Evolutionary conservation across 495 filamentous ascomycete genomes (phyloP).

Genomic region (Penicillium crystallinum): DNA sequence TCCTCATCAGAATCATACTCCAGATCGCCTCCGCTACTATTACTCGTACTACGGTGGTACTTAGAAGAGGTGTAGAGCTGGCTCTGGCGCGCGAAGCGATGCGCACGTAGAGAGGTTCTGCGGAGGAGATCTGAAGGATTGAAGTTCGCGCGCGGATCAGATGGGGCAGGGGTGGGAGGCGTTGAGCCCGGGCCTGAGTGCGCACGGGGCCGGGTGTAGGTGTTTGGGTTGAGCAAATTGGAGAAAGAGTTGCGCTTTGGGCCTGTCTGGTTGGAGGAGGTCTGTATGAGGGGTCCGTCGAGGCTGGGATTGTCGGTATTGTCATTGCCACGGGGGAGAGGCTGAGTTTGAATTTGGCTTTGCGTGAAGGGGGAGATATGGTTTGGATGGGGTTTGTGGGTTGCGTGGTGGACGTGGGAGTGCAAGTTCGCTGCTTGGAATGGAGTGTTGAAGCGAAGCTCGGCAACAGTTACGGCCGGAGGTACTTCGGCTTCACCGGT

Average conservation of each 20-base stretch:
- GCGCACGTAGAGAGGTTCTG: slow-evolving; percentile 15
- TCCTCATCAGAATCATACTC: slow-evolving; percentile 27
- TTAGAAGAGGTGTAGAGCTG: slow-evolving; percentile 9
- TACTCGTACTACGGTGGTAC: slow-evolving; percentile 22
- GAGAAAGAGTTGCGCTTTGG: slow-evolving; percentile 32
- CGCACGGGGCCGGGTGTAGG: slow-evolving; percentile 25
- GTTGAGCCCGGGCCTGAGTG: slow-evolving; percentile 19
- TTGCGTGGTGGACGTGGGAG: slow-evolving; percentile 20
- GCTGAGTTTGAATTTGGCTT: slow-evolving; percentile 19
- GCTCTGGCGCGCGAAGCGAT: slow-evolving; percentile 20
- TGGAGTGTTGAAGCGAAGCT: slow-evolving; percentile 84
- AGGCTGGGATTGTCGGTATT: not conserved
- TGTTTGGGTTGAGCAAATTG: slow-evolving; percentile 33
- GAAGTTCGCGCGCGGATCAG: slow-evolving; percentile 2
- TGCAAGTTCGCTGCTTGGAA: slow-evolving; percentile 40
- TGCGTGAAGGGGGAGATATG: slow-evolving; percentile 25
- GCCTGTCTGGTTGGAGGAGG: not conserved
- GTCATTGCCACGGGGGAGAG: slow-evolving; percentile 5
- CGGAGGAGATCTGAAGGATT: slow-evolving; percentile 12
- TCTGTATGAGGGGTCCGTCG: not conserved
- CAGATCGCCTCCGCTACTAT: slow-evolving; percentile 21
- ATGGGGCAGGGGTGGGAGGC: not conserved
- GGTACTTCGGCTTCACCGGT: slow-evolving; percentile 13
- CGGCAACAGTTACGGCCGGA: slow-evolving; percentile 61
- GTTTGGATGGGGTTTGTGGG: slow-evolving; percentile 18